Evolutionary conservation across 176 grass and related monocot species (phyloP).

Genomic region (Musa acuminata): DNA sequence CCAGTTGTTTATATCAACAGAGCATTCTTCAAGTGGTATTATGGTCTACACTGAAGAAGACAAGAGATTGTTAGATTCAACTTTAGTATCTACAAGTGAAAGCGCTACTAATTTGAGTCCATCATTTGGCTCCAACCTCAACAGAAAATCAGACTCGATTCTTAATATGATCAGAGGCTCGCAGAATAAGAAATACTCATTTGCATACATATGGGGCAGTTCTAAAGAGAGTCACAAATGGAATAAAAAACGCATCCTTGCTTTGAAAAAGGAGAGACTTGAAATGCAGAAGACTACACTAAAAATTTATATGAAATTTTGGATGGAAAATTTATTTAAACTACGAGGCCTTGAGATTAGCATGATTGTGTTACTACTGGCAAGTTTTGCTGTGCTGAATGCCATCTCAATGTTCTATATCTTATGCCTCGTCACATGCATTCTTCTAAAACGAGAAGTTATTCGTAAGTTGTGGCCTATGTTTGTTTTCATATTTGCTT

Average conservation of each 20-base stretch:
- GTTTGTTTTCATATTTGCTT: constrained; percentile 87
- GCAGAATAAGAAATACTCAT: constrained; percentile 50
- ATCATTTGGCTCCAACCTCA: constrained; percentile 27
- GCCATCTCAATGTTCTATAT: constrained; percentile 84
- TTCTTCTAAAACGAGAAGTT: constrained; percentile 82
- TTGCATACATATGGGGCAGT: constrained; percentile 80
- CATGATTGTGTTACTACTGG: constrained; percentile 85
- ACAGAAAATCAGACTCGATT: constrained; percentile 35
- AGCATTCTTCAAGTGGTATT: constrained; percentile 27
- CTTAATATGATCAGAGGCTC: constrained; percentile 19
- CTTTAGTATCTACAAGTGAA: constrained; percentile 45
- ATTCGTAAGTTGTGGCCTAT: constrained; percentile 80
- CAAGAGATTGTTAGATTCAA: constrained; percentile 39
- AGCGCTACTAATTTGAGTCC: constrained; percentile 34
- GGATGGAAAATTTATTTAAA: constrained; percentile 97
- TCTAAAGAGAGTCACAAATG: constrained; percentile 93
- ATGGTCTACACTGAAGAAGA: constrained; percentile 30
- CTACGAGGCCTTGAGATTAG: constrained; percentile 86
- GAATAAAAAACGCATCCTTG: constrained; percentile 66
- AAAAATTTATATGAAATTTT: constrained; percentile 78
- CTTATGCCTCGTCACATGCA: constrained; percentile 60
- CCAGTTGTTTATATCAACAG: constrained; percentile 64
- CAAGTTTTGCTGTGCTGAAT: constrained; percentile 93
- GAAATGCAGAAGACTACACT: constrained; percentile 86
- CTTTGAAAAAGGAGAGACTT: constrained; percentile 73